A percentile compares a stretch with the other conserved stretches of the same genome.
These are phyloP conservation scores for Tolypocladium tundrense DNA, from an alignment of 2,329 filamentous ascomycete genomes.

Conservation along the genomic window DNA sequence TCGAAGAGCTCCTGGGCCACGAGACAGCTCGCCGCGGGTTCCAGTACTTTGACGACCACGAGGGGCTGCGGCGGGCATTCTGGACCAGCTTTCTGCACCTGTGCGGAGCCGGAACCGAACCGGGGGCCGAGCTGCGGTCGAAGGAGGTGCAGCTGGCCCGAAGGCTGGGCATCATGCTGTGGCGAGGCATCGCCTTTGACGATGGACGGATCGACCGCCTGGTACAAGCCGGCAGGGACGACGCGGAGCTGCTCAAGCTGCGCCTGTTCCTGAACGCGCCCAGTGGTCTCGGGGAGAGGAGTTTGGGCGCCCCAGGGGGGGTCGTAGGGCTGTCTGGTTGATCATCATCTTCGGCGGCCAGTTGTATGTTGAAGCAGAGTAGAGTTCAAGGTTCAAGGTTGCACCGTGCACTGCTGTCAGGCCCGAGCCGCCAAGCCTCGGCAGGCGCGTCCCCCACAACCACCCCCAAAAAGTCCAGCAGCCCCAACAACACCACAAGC, in stretches of 20 bases:
- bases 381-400: neutral
- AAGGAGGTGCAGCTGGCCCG: conserved; percentile 18
- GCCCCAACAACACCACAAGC: neutral
- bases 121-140: too few species aligned
- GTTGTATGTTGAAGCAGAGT: neutral
- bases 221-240: conserved; percentile 39
- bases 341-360: neutral
- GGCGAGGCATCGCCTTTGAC: conserved; percentile 56
- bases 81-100: conserved; percentile 31
- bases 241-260: conserved; percentile 42
- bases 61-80: conserved; percentile 34
- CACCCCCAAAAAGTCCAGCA: neutral
- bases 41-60: conserved; percentile 33
- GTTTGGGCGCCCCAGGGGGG: neutral
- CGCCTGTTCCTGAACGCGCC: conserved; percentile 16
- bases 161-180: conserved; percentile 46
- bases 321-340: neutral
- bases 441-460: neutral
- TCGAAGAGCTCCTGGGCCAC: conserved; percentile 48
- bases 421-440: neutral
- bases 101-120: neutral
- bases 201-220: conserved; percentile 48
- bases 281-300: neutral
- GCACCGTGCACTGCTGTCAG: neutral
- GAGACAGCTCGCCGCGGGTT: conserved; percentile 23